Base-by-base conservation (phyloP, 805 yeast genomes). In the Candida nanaspora region DNA sequence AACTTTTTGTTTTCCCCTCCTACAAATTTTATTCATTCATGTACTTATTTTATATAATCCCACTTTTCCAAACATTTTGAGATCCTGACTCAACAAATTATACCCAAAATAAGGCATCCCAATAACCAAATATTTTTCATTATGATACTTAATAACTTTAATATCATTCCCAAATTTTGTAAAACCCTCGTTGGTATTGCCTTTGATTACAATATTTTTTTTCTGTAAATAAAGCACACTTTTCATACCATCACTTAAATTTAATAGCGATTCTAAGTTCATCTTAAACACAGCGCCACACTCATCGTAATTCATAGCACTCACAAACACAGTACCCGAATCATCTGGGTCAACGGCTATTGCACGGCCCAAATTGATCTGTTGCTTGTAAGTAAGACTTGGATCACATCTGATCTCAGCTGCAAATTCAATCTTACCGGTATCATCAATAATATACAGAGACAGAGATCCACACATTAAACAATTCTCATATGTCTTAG, bases 271-370 rank as follows among this genome's bases (percentile, higher is more conserved):
- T n/a, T n/a, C 29, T 38, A 70, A 41, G 3, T 56, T 41, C 1
- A 73, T 41, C 28, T 50, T 48, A 70, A 78, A 78, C 3, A 79
- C 56, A 0, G 70, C 69, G 1, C 79, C 81, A 41, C 55, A 53
- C 2, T 72, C 74, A 23, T 52, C 51, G 15, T 43, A 25, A 34
- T 34, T 34, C 16, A 6, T 4, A 14, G 37, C 7, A 5, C 22
- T 21, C 21, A 21, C 18, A 33, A 21, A 33, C 7, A 33, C 28
- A 4, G 10, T 21, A 14, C 11, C n/a, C 16, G 11, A 23, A 23
- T 22, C 28, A 33, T 31, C 25, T 16, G 11, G 10, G 18, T 30
- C 18, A 25, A 3, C 5, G 13, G 11, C 20, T n/a, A 13, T 19
- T 8, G 22, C 8, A 29, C 26, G 13, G 30, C 39, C 27, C 19